A percentile compares a stretch with the other conserved stretches of the same genome.
phyloP scores from a whole-genome alignment of 2,329 filamentous ascomycete species.

The Exophiala xenobiotica region DNA sequence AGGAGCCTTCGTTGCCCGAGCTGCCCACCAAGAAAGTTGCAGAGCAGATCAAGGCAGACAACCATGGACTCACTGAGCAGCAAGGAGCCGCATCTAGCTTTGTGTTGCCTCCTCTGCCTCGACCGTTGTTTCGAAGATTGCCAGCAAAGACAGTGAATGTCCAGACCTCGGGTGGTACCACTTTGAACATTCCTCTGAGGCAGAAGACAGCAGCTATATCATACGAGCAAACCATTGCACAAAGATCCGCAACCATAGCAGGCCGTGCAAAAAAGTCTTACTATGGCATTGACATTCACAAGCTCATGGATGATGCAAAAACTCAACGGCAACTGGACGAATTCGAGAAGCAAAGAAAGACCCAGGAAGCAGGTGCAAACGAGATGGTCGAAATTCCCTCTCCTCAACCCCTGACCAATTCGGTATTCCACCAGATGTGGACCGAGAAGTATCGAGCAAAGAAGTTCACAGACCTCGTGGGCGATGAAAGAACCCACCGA shows the following conservation, averaged over 20 bases:
- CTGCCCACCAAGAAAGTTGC: not conserved
- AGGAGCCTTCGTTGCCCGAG: conserved; percentile 4
- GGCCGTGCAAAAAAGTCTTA: conserved; percentile 65
- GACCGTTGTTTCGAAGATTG: conserved; percentile 21
- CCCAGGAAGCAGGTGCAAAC: conserved; percentile 28
- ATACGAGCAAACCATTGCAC: conserved; percentile 56
- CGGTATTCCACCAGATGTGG: conserved; percentile 61
- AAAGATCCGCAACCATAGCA: conserved; percentile 50
- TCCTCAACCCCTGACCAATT: conserved; percentile 37
- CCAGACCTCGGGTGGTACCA: conserved; percentile 51
- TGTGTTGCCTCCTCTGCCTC: conserved; percentile 13
- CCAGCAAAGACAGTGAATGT: conserved; percentile 34
- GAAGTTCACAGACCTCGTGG: conserved; percentile 88
- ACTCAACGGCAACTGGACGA: conserved; percentile 51
- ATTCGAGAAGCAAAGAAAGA: conserved; percentile 32
- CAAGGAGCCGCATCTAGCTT: conserved; percentile 3
- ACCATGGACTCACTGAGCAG: not conserved
- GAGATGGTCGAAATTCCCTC: conserved; percentile 27
- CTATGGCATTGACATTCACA: conserved; percentile 90
- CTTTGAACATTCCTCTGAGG: conserved; percentile 45
- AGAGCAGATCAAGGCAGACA: no score
- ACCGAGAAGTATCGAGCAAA: conserved; percentile 95
- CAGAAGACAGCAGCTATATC: conserved; percentile 38
- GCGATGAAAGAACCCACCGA: conserved; percentile 90
- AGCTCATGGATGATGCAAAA: conserved; percentile 69